These are phyloP conservation scores for Solanum piurae DNA, from an alignment of 257 asterid species.

Conservation along the genomic window DNA sequence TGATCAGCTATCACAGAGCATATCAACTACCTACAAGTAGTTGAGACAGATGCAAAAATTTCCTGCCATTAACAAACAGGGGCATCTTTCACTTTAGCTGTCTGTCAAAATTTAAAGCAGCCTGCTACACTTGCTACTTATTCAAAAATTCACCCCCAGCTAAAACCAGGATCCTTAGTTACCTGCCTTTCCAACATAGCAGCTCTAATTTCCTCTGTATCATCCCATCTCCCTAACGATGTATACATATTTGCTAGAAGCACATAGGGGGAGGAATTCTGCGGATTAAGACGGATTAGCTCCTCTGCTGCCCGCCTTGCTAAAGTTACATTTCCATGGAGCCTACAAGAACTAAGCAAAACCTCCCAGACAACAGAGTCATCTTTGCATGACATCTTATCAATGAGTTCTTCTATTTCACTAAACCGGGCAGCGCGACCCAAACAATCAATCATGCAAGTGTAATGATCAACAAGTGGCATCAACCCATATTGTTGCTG, in stretches of 20 bases:
- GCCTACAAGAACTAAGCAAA: constrained; percentile 16
- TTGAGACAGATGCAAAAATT: neutral
- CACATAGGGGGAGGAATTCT: constrained; percentile 11
- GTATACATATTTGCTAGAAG: constrained; percentile 19
- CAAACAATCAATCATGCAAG: constrained; percentile 18
- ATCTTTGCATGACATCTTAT: constrained; percentile 11
- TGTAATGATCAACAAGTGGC: constrained; percentile 14
- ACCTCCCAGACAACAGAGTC: constrained; percentile 18
- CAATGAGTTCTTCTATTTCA: constrained; percentile 9
- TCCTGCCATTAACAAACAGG: neutral
- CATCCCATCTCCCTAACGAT: constrained; percentile 2
- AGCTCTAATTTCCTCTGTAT: constrained; percentile 1
- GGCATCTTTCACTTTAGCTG: neutral
- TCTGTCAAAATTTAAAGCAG: neutral
- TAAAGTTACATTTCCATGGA: constrained; percentile 10
- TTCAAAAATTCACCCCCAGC: neutral
- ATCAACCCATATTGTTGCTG: constrained; percentile 5
- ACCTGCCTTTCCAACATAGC: neutral
- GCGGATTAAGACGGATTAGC: constrained; percentile 10
- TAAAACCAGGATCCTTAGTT: neutral
- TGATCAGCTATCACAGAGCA: neutral
- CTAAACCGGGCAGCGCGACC: constrained; percentile 15
- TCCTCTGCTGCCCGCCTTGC: constrained; percentile 10
- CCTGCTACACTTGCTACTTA: neutral
- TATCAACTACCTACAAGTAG: neutral